A percentile compares a stretch with the other conserved stretches of the same genome.
phyloP scores from a whole-genome alignment of 2,329 filamentous ascomycete species.

The Rachicladosporium sp. region DNA sequence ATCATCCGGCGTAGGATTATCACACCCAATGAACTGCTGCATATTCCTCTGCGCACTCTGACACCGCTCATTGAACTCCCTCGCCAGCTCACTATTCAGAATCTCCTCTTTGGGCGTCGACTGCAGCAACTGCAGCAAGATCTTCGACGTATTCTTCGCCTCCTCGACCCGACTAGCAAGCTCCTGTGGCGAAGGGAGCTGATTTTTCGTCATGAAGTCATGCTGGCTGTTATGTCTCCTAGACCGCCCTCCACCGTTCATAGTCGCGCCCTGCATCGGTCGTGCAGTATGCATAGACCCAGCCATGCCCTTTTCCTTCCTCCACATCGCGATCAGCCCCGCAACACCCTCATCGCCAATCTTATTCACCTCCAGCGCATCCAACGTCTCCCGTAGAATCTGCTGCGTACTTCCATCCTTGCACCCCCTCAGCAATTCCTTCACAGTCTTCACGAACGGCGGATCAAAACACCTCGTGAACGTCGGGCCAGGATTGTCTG shows the following conservation, averaged over 20 bases:
- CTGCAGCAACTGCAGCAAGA: slow-evolving; percentile 83
- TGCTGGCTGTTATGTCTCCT: slow-evolving; percentile 1
- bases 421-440: slow-evolving; percentile 59
- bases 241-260: background rate
- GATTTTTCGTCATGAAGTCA: slow-evolving; percentile 1
- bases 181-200: slow-evolving; percentile 57
- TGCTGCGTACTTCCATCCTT: slow-evolving; percentile 68
- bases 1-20: slow-evolving; percentile 73
- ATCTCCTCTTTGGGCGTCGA: slow-evolving; percentile 69
- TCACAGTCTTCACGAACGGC: slow-evolving; percentile 66
- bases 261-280: background rate
- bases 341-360: slow-evolving; percentile 60
- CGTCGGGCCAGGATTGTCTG: slow-evolving; percentile 77
- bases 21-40: slow-evolving; percentile 71
- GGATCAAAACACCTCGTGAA: slow-evolving; percentile 87
- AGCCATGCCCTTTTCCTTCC: slow-evolving; percentile 57
- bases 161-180: slow-evolving; percentile 77
- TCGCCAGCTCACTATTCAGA: slow-evolving; percentile 72
- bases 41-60: slow-evolving; percentile 68
- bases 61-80: slow-evolving; percentile 83
- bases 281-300: slow-evolving; percentile 10
- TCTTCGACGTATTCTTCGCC: slow-evolving; percentile 76
- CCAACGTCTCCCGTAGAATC: slow-evolving; percentile 76
- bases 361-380: slow-evolving; percentile 62
- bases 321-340: slow-evolving; percentile 74